phyloP scores from a whole-genome alignment of 495 filamentous ascomycete species.

The Letharia columbiana region DNA sequence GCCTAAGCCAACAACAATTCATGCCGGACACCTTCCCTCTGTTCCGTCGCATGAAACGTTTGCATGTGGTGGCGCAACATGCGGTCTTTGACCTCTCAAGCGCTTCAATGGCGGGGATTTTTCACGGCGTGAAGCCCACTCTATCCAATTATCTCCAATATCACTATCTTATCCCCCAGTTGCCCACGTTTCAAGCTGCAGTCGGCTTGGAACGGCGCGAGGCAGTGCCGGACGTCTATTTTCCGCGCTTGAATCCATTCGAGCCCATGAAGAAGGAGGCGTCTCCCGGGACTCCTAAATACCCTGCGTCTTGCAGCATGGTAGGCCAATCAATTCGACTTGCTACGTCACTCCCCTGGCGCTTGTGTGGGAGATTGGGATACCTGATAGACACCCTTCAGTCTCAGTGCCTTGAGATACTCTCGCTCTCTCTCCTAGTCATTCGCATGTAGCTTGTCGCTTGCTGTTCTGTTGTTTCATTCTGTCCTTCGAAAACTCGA shows the following conservation, averaged over 20 bases:
- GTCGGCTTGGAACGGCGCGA: not conserved
- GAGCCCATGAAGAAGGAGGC: not conserved
- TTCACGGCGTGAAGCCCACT: not conserved
- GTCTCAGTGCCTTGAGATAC: not conserved
- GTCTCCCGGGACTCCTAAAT: not conserved
- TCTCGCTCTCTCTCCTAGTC: not conserved
- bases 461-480: not conserved
- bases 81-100: not conserved
- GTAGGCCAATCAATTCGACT: no score
- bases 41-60: not conserved
- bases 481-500: not conserved
- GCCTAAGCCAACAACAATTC: not conserved
- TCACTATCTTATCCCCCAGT: not conserved
- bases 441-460: conserved; percentile 10
- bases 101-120: conserved; percentile 6
- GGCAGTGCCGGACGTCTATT: not conserved
- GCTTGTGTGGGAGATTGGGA: not conserved
- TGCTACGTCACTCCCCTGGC: not conserved
- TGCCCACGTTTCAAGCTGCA: not conserved
- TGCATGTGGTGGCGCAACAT: not conserved
- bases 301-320: not conserved
- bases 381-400: not conserved
- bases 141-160: not conserved
- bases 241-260: not conserved
- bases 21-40: not conserved